phyloP scores from a whole-genome alignment of 2,329 filamentous ascomycete species.

The Cryphonectria naterciae region DNA sequence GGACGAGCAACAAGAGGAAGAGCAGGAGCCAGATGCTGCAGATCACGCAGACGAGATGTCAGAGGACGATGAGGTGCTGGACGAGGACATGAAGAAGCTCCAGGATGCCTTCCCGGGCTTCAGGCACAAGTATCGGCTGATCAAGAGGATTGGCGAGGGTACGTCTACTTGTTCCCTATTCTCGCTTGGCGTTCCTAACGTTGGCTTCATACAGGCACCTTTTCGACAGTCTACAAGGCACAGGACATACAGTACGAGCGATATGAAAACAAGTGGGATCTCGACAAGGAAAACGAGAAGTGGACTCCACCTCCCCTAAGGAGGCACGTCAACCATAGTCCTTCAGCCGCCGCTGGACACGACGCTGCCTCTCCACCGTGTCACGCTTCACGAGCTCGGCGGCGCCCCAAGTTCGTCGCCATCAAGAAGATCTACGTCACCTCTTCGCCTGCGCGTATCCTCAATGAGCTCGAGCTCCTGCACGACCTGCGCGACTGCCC shows the following conservation, averaged over 20 bases:
- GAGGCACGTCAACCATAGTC: slow-evolving; percentile 46
- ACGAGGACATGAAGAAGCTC: slow-evolving; percentile 84
- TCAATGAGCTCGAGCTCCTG: slow-evolving; percentile 94
- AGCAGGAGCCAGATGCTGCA: slow-evolving; percentile 40
- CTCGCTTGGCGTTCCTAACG: slow-evolving; percentile 24
- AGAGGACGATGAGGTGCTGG: slow-evolving; percentile 63
- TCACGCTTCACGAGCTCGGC: slow-evolving; percentile 38
- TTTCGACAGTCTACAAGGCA: slow-evolving; percentile 98
- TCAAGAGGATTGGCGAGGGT: slow-evolving; percentile 98
- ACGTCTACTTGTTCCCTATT: slow-evolving; percentile 31
- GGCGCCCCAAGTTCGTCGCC: slow-evolving; percentile 76
- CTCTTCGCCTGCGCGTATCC: slow-evolving; percentile 87
- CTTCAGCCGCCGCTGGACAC: slow-evolving; percentile 31
- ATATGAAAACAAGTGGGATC: slow-evolving; percentile 87
- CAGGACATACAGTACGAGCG: slow-evolving; percentile 86
- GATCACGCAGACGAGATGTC: slow-evolving; percentile 52
- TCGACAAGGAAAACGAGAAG: slow-evolving; percentile 66
- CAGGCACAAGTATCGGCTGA: slow-evolving; percentile 80
- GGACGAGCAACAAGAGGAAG: slow-evolving; percentile 40
- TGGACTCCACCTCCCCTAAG: slow-evolving; percentile 73
- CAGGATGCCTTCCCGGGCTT: slow-evolving; percentile 84
- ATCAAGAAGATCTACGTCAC: slow-evolving; percentile 99
- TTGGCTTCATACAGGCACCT: slow-evolving; percentile 71
- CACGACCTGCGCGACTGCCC: slow-evolving; percentile 82
- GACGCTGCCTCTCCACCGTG: slow-evolving; percentile 29